Conservation (phyloP, 2,329 filamentous ascomycete species). For the Claviceps humidiphila region DNA sequence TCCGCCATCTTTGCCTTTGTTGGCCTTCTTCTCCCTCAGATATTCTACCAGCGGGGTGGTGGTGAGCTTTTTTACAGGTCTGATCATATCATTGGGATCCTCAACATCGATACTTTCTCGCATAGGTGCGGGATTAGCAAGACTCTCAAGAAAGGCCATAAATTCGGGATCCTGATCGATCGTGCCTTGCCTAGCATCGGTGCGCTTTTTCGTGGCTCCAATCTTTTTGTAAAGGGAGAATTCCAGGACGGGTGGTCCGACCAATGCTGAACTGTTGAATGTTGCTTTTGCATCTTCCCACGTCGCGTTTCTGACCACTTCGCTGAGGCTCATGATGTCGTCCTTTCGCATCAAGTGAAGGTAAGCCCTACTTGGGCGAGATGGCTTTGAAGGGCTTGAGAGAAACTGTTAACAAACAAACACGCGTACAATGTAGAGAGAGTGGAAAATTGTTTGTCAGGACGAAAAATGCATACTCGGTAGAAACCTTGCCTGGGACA, state of each 20-base stretch:
- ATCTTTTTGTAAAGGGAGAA: conserved; percentile 75
- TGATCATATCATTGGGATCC: conserved; percentile 26
- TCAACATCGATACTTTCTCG: conserved; percentile 33
- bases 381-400: conserved; percentile 67
- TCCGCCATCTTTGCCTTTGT: conserved; percentile 43
- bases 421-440: conserved; percentile 3
- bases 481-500: conserved; percentile 56
- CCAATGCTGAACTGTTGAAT: conserved; percentile 54
- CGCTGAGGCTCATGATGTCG: conserved; percentile 53
- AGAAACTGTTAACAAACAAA: conserved; percentile 3
- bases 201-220: conserved; percentile 58
- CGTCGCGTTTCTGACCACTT: conserved; percentile 51
- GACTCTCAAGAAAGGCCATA: conserved; percentile 76
- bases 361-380: conserved; percentile 68
- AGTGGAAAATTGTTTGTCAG: neutral
- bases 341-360: conserved; percentile 65
- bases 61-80: conserved; percentile 48
- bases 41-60: conserved; percentile 85
- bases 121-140: conserved; percentile 54
- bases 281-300: conserved; percentile 79
- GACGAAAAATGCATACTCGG: conserved; percentile 47
- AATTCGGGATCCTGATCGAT: conserved; percentile 97
- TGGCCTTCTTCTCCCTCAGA: conserved; percentile 83
- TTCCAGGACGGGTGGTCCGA: conserved; percentile 69
- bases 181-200: conserved; percentile 78